phyloP scores from a whole-genome alignment of 1,284 basidiomycete species.

The Polyporus tsugae region DNA sequence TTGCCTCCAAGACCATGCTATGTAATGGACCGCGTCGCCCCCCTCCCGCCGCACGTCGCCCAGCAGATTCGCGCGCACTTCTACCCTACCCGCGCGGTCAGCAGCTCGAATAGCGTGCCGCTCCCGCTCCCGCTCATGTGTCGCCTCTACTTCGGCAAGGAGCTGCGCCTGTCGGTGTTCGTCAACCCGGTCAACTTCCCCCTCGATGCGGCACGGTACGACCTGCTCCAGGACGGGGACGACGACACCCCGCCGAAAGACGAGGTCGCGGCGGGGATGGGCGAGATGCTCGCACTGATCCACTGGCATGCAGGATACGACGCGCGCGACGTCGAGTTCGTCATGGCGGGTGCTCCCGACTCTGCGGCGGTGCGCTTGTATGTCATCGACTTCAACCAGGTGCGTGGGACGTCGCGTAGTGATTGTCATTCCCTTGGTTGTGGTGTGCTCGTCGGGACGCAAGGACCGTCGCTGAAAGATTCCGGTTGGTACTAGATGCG shows the following conservation, averaged over 20 bases:
- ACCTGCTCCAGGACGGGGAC: conserved; percentile 10
- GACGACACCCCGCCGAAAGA: conserved; percentile 21
- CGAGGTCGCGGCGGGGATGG: conserved; percentile 42
- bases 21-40: conserved; percentile 21
- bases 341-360: conserved; percentile 37
- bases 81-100: background rate
- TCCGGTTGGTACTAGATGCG: background rate
- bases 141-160: conserved; percentile 34
- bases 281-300: conserved; percentile 40
- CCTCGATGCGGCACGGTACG: conserved; percentile 34
- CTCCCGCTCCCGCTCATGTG: conserved; percentile 19
- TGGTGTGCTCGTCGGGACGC: too few relatives aligned
- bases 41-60: background rate
- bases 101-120: background rate
- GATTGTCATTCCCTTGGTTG: too few relatives aligned
- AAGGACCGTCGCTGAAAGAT: background rate
- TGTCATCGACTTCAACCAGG: conserved; percentile 47
- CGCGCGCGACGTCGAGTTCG: conserved; percentile 46
- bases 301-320: conserved; percentile 40
- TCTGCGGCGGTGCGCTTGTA: conserved; percentile 28
- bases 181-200: conserved; percentile 34
- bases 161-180: conserved; percentile 16
- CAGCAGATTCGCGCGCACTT: background rate
- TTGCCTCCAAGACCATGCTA: conserved; percentile 7
- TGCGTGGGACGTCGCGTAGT: conserved; percentile 6